Conservation (phyloP, 371 early-diverging fungal genomes). For the Phascolomyces articulosus region DNA sequence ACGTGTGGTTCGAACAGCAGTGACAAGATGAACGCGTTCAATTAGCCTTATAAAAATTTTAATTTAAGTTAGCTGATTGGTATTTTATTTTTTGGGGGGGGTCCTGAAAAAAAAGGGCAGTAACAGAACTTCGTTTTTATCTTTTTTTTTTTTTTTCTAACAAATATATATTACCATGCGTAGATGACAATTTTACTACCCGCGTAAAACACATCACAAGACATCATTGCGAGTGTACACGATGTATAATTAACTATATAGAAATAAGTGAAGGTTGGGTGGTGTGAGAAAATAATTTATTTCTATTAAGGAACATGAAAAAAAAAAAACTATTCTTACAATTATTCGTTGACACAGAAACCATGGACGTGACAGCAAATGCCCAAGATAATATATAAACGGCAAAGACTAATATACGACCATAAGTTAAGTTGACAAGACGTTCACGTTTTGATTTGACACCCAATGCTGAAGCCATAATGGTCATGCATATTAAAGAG, state of each 20-base stretch:
- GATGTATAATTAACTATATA: conserved; percentile 18
- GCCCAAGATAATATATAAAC: conserved; percentile 23
- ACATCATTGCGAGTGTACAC: conserved; percentile 24
- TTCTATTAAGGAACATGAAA: neutral
- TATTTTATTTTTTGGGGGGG: too few species aligned
- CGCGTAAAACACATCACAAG: conserved; percentile 32
- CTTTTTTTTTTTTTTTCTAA: too few species aligned
- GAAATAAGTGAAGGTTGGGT: neutral
- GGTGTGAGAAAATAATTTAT: neutral
- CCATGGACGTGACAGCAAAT: conserved; percentile 16
- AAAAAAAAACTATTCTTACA: conserved; percentile 4
- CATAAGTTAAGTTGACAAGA: conserved; percentile 18
- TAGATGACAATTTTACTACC: conserved; percentile 29
- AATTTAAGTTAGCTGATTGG: too few species aligned
- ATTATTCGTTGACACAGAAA: conserved; percentile 27
- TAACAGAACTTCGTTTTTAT: too few species aligned
- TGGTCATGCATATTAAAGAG: conserved; percentile 21
- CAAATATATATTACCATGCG: conserved; percentile 15
- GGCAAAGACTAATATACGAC: conserved; percentile 16
- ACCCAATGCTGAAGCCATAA: conserved; percentile 17
- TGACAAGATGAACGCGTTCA: conserved; percentile 31
- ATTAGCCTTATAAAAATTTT: conserved; percentile 23
- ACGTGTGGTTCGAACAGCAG: conserved; percentile 20
- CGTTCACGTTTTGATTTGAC: conserved; percentile 20
- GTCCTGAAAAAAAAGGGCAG: too few species aligned